Percentiles rank a stretch among this genome's conserved stretches.
Conservation (phyloP, 2,329 filamentous ascomycete species). For the Pseudocercospora pini-densiflorae region DNA sequence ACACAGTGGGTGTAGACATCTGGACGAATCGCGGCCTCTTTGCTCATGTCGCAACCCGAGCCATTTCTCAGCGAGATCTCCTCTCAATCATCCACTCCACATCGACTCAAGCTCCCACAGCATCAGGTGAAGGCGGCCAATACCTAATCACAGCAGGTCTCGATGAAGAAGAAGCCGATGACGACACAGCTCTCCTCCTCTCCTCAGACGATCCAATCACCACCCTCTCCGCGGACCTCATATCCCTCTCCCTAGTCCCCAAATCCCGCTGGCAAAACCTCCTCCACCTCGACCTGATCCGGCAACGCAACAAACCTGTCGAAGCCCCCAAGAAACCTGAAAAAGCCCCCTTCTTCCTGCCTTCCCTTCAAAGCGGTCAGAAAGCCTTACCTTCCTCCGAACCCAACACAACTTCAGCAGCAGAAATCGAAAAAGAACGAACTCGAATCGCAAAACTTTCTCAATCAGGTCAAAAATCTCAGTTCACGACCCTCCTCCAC, state of each 20-base stretch:
- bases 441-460: conserved; percentile 38
- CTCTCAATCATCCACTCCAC: conserved; percentile 55
- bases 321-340: conserved; percentile 90
- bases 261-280: conserved; percentile 94
- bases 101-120: conserved; percentile 60
- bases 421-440: conserved; percentile 40
- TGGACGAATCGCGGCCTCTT: conserved; percentile 97
- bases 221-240: conserved; percentile 73
- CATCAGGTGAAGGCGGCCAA: conserved; percentile 80
- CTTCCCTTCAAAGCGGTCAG: conserved; percentile 59
- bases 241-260: conserved; percentile 87
- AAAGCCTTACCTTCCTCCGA: conserved; percentile 22
- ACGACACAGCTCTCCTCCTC: conserved; percentile 53
- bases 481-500: conserved; percentile 56
- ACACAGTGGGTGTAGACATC: conserved; percentile 83
- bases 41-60: conserved; percentile 81
- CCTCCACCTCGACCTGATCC: conserved; percentile 85
- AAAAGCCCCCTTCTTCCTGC: conserved; percentile 94
- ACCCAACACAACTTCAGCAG: conserved; percentile 27
- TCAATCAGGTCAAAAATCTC: conserved; percentile 17
- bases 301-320: conserved; percentile 90
- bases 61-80: conserved; percentile 79
- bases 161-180: conserved; percentile 53
- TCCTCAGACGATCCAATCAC: conserved; percentile 53
- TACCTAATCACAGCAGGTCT: conserved; percentile 62